These are phyloP conservation scores for Fusarium sp. DNA, from an alignment of 2,329 filamentous ascomycete genomes.

Conservation along the genomic window DNA sequence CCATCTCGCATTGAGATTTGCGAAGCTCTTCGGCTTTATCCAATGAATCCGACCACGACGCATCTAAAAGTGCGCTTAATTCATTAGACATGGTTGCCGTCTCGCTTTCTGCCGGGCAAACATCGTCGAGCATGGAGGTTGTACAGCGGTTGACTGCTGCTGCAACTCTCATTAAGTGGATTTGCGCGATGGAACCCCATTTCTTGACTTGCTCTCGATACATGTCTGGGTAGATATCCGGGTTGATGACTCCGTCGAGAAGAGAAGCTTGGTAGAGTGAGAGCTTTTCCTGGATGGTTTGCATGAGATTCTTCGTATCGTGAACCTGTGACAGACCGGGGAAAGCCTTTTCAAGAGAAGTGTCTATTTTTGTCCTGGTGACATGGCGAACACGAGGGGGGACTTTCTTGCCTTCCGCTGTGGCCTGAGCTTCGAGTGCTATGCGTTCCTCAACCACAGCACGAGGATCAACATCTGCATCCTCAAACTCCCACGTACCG, in stretches of 20 bases:
- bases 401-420: background rate
- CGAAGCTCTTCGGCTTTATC: constrained; percentile 7
- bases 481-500: constrained; percentile 47
- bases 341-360: constrained; percentile 6
- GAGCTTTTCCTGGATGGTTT: constrained; percentile 47
- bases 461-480: constrained; percentile 36
- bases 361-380: background rate
- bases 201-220: constrained; percentile 51
- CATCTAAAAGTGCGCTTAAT: constrained; percentile 18
- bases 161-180: constrained; percentile 45
- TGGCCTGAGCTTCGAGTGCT: background rate
- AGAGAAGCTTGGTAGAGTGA: constrained; percentile 48
- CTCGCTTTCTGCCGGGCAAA: constrained; percentile 36
- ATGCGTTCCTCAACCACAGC: background rate
- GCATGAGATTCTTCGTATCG: constrained; percentile 13
- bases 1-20: constrained; percentile 13
- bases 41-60: constrained; percentile 5
- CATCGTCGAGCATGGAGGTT: constrained; percentile 19
- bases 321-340: constrained; percentile 1
- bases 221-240: constrained; percentile 49
- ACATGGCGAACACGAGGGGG: background rate
- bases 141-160: constrained; percentile 34
- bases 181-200: constrained; percentile 49
- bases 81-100: constrained; percentile 31
- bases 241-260: constrained; percentile 53